phyloP scores from a whole-genome alignment of 2,329 filamentous ascomycete species.

The Fusarium torreyae region DNA sequence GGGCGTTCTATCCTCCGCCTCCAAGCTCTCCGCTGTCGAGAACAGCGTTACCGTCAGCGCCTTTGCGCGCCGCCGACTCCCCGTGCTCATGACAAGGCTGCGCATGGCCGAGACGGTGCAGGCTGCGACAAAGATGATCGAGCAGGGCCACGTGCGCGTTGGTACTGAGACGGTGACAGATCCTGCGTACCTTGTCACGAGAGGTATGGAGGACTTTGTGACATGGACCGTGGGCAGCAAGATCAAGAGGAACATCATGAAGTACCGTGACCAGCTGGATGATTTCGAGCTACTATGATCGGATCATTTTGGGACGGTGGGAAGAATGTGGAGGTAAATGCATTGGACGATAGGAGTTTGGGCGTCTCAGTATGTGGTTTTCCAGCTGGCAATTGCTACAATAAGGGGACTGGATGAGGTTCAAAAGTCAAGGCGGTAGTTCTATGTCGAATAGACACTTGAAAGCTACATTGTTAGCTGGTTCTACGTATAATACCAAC shows the following conservation, averaged over 20 bases:
- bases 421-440: constrained; percentile 3
- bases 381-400: not conserved
- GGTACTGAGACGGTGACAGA: constrained; percentile 93
- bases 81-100: constrained; percentile 90
- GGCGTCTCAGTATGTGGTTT: constrained; percentile 34
- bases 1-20: constrained; percentile 83
- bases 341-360: constrained; percentile 43
- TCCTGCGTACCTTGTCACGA: constrained; percentile 88
- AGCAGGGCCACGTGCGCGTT: constrained; percentile 93
- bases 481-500: too few species aligned
- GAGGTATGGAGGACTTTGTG: constrained; percentile 94
- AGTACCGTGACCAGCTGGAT: constrained; percentile 94
- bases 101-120: constrained; percentile 94
- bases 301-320: not conserved
- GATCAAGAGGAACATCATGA: constrained; percentile 96
- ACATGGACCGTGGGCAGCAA: constrained; percentile 97
- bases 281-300: constrained; percentile 90
- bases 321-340: not conserved
- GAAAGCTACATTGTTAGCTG: not conserved
- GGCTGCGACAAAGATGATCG: constrained; percentile 87
- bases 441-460: not conserved
- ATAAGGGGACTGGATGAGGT: constrained; percentile 1
- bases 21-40: constrained; percentile 88
- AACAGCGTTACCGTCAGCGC: constrained; percentile 90
- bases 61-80: constrained; percentile 86